Evolutionary conservation across 192 early-diverging fungal genomes (phyloP), one percentile per base, ranked within the genome.

Genomic region (Linnemannia schmuckeri): DNA sequence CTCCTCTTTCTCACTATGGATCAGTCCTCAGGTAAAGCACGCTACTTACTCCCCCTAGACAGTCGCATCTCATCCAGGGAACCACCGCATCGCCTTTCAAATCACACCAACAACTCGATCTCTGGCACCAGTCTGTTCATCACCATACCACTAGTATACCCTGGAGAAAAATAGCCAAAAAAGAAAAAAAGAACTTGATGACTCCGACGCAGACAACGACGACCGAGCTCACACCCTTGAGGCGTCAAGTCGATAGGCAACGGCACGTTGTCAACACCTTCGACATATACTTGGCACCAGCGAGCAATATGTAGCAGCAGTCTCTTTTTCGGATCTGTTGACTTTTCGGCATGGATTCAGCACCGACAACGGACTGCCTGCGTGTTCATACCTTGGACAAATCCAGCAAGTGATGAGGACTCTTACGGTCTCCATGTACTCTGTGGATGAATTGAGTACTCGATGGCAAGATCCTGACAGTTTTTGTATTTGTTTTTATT

Each of bases 1-100:
- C 55, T 69, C 74, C 57, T 72, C 52, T 82, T 20, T 54, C n/a
- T n/a, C 57, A 63, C 70, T 68, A 85, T 85, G 83, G 83, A 85
- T 85, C 83, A 85, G 69, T 80, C 83, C 44, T 77, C 83, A 85
- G 83, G 83, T 85, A 85, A 80, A 66, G n/a, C 38, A 22, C 24
- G 12, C 70, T 69, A 41, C 76, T 37, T 18, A 24, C 76, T 47
- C 4, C 33, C 17, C 46, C 24, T 40, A 37, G 22, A 42, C 70
- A 10, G 41, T 52, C 18, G 70, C 17, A 41, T 72, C 70, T 52
- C 70, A 30, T 66, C 27, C 61, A 66, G 27, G 61, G 61, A 66
- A 4, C n/a, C 8, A 12, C 61, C 27, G 30, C 61, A 66, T 33
- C 30, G 15, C 30, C 27, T 33, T 66, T 30, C 30, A 30, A 66